These are phyloP conservation scores for Xylaria sp. DNA, from an alignment of 2,329 filamentous ascomycete species.

Conservation along the genomic window DNA sequence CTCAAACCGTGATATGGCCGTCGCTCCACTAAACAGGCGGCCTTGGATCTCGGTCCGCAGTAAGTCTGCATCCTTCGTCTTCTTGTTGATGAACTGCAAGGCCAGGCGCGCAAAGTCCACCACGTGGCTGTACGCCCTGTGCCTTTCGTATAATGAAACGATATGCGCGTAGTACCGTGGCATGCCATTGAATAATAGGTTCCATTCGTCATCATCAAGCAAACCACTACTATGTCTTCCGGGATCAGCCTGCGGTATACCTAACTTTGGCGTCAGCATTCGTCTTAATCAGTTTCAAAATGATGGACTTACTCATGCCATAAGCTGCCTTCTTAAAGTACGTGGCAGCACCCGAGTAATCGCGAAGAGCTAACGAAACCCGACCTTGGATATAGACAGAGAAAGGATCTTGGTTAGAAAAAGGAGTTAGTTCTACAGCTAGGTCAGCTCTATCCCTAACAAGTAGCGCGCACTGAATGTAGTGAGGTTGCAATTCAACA, in stretches of 20 bases:
- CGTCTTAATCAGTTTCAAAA: background rate
- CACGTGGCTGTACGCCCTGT: conserved; percentile 78
- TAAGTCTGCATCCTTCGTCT: conserved; percentile 43
- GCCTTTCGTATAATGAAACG: conserved; percentile 78
- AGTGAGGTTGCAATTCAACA: conserved; percentile 65
- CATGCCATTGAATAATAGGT: conserved; percentile 71
- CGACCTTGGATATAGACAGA: conserved; percentile 85
- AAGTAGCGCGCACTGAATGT: conserved; percentile 67
- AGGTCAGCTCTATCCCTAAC: conserved; percentile 65
- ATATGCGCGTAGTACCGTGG: conserved; percentile 88
- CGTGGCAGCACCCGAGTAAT: conserved; percentile 73
- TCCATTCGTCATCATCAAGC: conserved; percentile 77
- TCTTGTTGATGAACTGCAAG: conserved; percentile 63
- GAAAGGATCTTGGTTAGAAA: conserved; percentile 63
- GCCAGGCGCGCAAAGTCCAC: conserved; percentile 82
- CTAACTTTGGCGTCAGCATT: conserved; percentile 39
- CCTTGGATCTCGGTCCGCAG: conserved; percentile 75
- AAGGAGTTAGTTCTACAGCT: conserved; percentile 61
- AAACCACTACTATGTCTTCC: conserved; percentile 67
- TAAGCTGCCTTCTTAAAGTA: conserved; percentile 85
- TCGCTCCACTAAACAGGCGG: conserved; percentile 81
- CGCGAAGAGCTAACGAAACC: conserved; percentile 73
- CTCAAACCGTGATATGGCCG: conserved; percentile 80
- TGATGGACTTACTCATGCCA: conserved; percentile 70
- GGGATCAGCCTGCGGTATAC: conserved; percentile 50